Evolutionary conservation across 2,329 filamentous ascomycete species (phyloP), one percentile per base, ranked within the genome.

Genomic region (Fusarium dlaminii): DNA sequence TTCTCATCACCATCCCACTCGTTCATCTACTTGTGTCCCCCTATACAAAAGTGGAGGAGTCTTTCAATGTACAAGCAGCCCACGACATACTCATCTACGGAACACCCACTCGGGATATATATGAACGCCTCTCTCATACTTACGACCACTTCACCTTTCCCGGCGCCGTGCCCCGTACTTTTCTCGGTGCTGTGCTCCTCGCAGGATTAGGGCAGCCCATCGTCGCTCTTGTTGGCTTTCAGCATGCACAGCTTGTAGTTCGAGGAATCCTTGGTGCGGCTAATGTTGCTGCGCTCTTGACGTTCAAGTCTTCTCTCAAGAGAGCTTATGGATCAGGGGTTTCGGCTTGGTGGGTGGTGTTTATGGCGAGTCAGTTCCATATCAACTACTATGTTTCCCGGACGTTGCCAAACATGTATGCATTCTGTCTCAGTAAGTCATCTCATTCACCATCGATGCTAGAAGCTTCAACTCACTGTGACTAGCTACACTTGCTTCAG

Each of bases 11-110:
- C 56, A 85, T 95, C 66, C 92, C 93, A 3, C 81, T 86, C 6
- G 63, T 93, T 62, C 94, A 98, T 82, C 90, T 97, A 63, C 79
- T 90, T 70, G 81, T 91, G 30, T 90, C 95, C 17, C 96, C 96
- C 2, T 96, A 97, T 85, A 98, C 95, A 65, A 99, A 99, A 83
- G 96, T 99, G 68, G 96, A 99, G 82, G 96, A 99, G 83, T 98
- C 96, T 1, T 98, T 99, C 89, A 98, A 98, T 82, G 90, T 98
- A 66, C 96, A 99, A 82, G 96, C 96, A 11, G 89, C 91, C 7
- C 96, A 98, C 82, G 96, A 99, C 81, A 92, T 99, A 40, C 83
- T 98, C 68, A 88, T 89, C 42, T 94, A 96, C 81, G 95, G 95
- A 30, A 90, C 94, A 3, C 94, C 94, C 0, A 87, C 86, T 3